Conservation (phyloP, 2,329 filamentous ascomycete species). For the Clonostachys rhizophaga region DNA sequence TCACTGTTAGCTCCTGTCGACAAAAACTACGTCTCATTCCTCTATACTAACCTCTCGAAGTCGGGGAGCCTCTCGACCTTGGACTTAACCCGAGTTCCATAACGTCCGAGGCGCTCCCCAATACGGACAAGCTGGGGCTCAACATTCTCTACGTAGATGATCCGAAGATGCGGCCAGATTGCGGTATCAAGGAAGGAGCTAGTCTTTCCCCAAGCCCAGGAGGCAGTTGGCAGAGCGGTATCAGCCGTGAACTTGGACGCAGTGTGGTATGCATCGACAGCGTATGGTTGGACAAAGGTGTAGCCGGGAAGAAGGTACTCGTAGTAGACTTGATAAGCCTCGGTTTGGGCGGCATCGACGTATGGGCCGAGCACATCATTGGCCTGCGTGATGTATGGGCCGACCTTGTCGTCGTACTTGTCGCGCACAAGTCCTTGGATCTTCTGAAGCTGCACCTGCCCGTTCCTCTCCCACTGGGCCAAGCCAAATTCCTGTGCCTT, state of each 20-base stretch:
- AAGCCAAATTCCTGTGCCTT: constrained; percentile 62
- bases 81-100: constrained; percentile 38
- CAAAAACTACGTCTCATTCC: too few relatives aligned
- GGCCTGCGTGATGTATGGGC: constrained; percentile 66
- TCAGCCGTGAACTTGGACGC: constrained; percentile 63
- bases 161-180: constrained; percentile 75
- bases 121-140: constrained; percentile 94
- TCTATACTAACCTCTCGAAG: not conserved
- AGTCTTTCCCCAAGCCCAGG: constrained; percentile 65
- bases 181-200: constrained; percentile 69
- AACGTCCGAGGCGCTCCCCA: constrained; percentile 78
- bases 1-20: too few relatives aligned
- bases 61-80: not conserved
- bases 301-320: constrained; percentile 74
- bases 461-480: constrained; percentile 72
- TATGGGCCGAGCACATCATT: constrained; percentile 62
- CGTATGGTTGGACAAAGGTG: constrained; percentile 68
- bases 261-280: constrained; percentile 60
- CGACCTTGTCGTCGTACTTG: constrained; percentile 67
- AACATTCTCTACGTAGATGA: constrained; percentile 85
- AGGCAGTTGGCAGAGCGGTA: constrained; percentile 67
- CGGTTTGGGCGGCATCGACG: constrained; percentile 57
- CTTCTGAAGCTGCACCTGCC: constrained; percentile 69
- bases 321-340: constrained; percentile 57
- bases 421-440: constrained; percentile 55